Base-by-base conservation (phyloP, 1,139 yeast genomes). In the Suhomyces terraborum region DNA sequence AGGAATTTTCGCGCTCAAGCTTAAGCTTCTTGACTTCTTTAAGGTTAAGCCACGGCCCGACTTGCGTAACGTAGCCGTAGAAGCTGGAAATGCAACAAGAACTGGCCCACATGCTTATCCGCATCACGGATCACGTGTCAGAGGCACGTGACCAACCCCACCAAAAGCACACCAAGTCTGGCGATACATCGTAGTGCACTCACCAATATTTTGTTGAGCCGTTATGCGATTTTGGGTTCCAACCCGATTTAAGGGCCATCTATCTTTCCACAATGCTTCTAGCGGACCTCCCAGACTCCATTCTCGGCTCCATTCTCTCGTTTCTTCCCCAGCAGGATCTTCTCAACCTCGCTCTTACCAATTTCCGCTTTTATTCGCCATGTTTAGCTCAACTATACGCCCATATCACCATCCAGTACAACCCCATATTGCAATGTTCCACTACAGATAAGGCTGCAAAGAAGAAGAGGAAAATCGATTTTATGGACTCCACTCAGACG, bases 271-370 rank as follows among this genome's bases (percentile, higher is more conserved):
- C 36, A 35, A 18, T n/a, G 9, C 41, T 36, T 36, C 23, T 51
- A 18, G 14, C 13, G 4, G 58, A 54, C 16, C 42, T 62, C 5
- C 62, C 63, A 2, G 36, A 42, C 5, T 36, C 41, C 9, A 48
- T 55, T 12, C 40, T 56, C 12, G 35, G 41, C 21, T 32, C 42
- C 16, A 53, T 67, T 24, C 50, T 66, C 8, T 44, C 35, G 13
- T 66, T 53, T 38, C 54, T 68, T n/a, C 64, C 69, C 2, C 73
- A 69, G 42, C 65, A 64, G 39, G 58, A 61, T 27, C 51, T 68
- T 6, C 36, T 67, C 26, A 66, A 63, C 38, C 56, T 72, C n/a
- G 61, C 75, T 1, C 52, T 54, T 16, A 68, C 77, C 18, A 69
- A 66, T 50, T 70, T 49, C 50, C 51, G 53, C 31, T 65, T 65